Evolutionary conservation across 2,329 filamentous ascomycete species (phyloP), one percentile per base, ranked within the genome.

Genomic region (Claviceps cyperi): DNA sequence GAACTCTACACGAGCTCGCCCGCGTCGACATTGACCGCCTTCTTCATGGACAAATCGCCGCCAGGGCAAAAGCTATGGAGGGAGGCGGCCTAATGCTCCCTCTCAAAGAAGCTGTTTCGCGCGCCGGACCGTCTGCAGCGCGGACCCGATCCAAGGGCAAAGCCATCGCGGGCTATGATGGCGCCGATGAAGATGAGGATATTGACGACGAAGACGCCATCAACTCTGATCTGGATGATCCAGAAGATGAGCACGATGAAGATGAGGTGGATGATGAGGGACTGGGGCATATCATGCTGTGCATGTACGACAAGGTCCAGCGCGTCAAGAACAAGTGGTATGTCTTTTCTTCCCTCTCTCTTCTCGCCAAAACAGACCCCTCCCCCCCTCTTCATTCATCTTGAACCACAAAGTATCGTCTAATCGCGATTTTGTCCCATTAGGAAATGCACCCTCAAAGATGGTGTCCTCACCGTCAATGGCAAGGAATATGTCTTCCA

Each of bases 221-320:
- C 70, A 98, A 98, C 66, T 97, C 92, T 0, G 92, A 98, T 60
- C 80, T 98, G 3, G 92, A 98, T 63, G 92, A 98, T 62, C 81
- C 90, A 0, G 90, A 97, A 54, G 92, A 97, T 53, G 82, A 87
- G 11, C 69, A 80, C 17, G 83, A 86, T 32, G 88, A 92, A 22
- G 86, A 91, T 22, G 87, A 92, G 36, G 90, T 92, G 47, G 86
- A 89, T 14, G 88, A 94, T 53, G 90, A 94, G 43, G 79, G 82
- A 37, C 78, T 85, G 56, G 83, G 84, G 1, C 86, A 94, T 58
- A 90, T 94, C 63, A 97, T 98, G 86, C 81, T 98, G 40, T 98
- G 92, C 73, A 96, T 94, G 64, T 98, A 98, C 65, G 92, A 98
- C 73, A 98, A 98, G 73, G 92, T 98, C 9, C 91, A 97, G 69